Evolutionary conservation across 345 rosid species (phyloP).

Genomic region (Populus pruinosa): DNA sequence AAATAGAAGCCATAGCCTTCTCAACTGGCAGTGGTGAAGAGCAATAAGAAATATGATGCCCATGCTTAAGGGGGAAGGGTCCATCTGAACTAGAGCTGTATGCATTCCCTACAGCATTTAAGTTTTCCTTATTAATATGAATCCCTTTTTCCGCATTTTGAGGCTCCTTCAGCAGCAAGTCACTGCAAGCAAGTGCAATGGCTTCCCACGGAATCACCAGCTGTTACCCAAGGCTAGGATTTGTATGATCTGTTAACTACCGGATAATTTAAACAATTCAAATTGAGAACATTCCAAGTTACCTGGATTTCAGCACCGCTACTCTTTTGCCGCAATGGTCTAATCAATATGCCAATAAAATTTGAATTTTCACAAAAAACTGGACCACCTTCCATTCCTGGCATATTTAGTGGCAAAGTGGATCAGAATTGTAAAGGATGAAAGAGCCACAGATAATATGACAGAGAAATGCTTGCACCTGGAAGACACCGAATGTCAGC

Average conservation of each 20-base stretch:
- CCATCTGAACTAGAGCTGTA: slow-evolving; percentile 25
- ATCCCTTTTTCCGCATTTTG: slow-evolving; percentile 44
- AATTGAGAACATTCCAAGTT: slow-evolving; percentile 23
- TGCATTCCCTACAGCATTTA: slow-evolving; percentile 45
- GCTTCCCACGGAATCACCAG: slow-evolving; percentile 99
- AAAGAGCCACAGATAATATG: slow-evolving; percentile 16
- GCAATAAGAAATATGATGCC: slow-evolving; percentile 17
- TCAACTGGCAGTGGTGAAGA: slow-evolving; percentile 35
- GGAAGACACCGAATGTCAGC: slow-evolving; percentile 96
- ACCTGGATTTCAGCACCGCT: slow-evolving; percentile 95
- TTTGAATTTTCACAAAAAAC: slow-evolving; percentile 52
- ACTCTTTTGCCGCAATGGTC: slow-evolving; percentile 78
- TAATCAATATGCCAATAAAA: slow-evolving; percentile 69
- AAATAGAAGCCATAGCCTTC: slow-evolving; percentile 68
- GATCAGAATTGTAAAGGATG: slow-evolving; percentile 19
- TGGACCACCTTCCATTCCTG: slow-evolving; percentile 95
- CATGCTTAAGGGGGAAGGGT: slow-evolving; percentile 15
- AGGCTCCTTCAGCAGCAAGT: slow-evolving; percentile 70
- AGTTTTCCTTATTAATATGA: slow-evolving; percentile 37
- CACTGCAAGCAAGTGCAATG: slow-evolving; percentile 78
- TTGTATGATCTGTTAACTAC: slow-evolving; percentile 53
- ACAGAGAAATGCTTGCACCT: slow-evolving; percentile 47
- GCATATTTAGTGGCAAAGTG: slow-evolving; percentile 16
- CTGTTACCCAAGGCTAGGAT: slow-evolving; percentile 91
- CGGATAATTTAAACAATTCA: slow-evolving; percentile 31